Evolutionary conservation across 2,329 filamentous ascomycete species (phyloP).

Genomic region (Xylariales sp.): DNA sequence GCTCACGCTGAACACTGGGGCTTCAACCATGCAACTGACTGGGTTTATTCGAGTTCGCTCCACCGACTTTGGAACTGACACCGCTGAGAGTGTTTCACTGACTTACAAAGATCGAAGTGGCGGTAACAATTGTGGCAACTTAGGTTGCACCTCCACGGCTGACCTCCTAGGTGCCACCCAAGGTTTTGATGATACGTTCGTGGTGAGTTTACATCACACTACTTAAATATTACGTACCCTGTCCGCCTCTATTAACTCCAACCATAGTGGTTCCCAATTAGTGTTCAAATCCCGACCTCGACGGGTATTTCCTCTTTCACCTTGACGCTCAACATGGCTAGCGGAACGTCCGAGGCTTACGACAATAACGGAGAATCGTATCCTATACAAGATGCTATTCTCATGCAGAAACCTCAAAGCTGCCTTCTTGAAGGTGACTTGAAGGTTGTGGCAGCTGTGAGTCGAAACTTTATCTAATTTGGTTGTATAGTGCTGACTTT

Average conservation of each 20-base stretch:
- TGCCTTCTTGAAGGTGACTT: conserved; percentile 62
- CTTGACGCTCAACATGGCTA: conserved; percentile 61
- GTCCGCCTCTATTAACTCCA: conserved; percentile 30
- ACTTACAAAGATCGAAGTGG: conserved; percentile 68
- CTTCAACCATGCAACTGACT: conserved; percentile 60
- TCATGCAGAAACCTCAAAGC: conserved; percentile 68
- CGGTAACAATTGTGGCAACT: conserved; percentile 56
- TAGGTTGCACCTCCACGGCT: conserved; percentile 58
- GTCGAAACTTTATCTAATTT: conserved; percentile 16
- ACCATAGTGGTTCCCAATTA: conserved; percentile 56
- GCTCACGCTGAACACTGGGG: conserved; percentile 63
- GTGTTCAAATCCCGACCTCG: conserved; percentile 64
- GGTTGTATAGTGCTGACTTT: conserved; percentile 14
- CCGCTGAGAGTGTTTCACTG: conserved; percentile 61
- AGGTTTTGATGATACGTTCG: conserved; percentile 71
- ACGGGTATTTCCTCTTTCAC: conserved; percentile 72
- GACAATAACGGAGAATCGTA: conserved; percentile 70
- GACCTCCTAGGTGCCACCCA: conserved; percentile 60
- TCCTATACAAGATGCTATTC: conserved; percentile 64
- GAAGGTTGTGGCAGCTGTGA: conserved; percentile 58
- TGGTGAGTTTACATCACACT: conserved; percentile 52
- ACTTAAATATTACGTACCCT: background rate
- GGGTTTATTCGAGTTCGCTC: conserved; percentile 69
- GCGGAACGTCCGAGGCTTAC: conserved; percentile 59
- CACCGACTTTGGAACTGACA: conserved; percentile 56